Evolutionary conservation across 2,329 filamentous ascomycete genomes (phyloP), one percentile per base, ranked within the genome.

Genomic region (Fusarium marasasianum): DNA sequence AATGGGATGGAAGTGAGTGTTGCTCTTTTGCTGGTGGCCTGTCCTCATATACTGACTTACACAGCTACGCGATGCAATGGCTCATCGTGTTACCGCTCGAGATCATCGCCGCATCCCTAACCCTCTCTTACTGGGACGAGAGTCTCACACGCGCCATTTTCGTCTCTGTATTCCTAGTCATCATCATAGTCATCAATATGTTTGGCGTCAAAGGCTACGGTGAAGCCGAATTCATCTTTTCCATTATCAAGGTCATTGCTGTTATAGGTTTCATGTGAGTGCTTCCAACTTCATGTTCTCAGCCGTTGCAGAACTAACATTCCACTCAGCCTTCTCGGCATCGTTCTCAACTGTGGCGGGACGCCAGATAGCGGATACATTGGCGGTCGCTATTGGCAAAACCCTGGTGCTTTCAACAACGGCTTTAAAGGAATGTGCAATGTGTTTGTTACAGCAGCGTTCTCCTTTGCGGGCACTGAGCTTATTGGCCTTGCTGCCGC

Each of bases 171-270:
- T 98, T 98, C 82, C 89, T 96, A 66, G 69, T 91, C 22, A 77
- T 92, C 62, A 96, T 98, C 75, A 87, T 97, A 50, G 77, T 83
- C 37, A 97, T 98, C 83, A 98, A 98, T 80, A 82, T 97, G 73
- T 96, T 96, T 78, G 94, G 95, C 57, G 93, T 98, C 72, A 93
- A 93, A 79, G 94, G 93, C 33, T 98, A 97, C 76, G 95, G 94
- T 78, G 95, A 97, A 82, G 94, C 94, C 22, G 95, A 98, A 79
- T 97, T 97, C 76, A 85, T 95, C 64, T 96, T 97, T 80, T 93
- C 94, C 38, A 90, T 95, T 59, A 86, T 98, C 84, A 98, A 98
- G 81, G 90, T 98, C 57, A 86, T 92, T 47, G 94, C 95, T 37
- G 91, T 98, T 13, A 92, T 98, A 73, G 94, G 93, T 58, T 97